These are phyloP conservation scores for Triangularia setosa DNA, from an alignment of 2,329 filamentous ascomycete genomes.

Conservation along the genomic window DNA sequence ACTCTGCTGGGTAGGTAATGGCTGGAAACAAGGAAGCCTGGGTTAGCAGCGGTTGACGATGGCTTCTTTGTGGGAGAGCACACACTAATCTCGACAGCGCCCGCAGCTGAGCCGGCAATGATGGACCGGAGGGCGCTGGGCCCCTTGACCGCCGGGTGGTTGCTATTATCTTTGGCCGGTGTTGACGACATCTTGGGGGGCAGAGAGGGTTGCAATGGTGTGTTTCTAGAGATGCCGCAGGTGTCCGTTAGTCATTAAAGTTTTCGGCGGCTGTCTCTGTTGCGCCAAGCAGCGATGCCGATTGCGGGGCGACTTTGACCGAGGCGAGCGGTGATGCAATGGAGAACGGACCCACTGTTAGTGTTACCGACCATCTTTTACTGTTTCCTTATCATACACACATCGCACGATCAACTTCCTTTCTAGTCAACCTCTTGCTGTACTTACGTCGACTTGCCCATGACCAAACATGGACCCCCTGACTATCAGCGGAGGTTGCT, in stretches of 20 bases:
- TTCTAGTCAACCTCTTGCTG: neutral
- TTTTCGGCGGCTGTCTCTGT: conserved; percentile 1
- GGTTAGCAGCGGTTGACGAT: conserved; percentile 25
- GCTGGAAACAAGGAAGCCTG: conserved; percentile 37
- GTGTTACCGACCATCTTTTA: neutral
- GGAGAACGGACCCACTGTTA: neutral
- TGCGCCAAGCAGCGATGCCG: conserved; percentile 7
- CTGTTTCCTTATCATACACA: neutral
- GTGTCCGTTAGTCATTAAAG: conserved; percentile 6
- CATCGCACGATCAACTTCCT: neutral
- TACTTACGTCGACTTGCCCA: neutral
- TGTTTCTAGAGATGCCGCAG: neutral
- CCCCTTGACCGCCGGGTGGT: conserved; percentile 36
- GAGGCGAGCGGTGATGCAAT: conserved; percentile 6
- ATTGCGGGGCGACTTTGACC: conserved; percentile 3
- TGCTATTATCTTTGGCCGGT: conserved; percentile 18
- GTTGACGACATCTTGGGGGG: conserved; percentile 21
- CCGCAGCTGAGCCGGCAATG: conserved; percentile 87
- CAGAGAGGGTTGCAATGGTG: conserved; percentile 2
- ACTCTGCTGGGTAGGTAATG: conserved; percentile 93
- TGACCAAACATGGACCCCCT: neutral
- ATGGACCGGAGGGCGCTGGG: conserved; percentile 85
- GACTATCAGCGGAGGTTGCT: neutral
- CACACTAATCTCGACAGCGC: conserved; percentile 87
- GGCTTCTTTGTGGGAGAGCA: conserved; percentile 6